Percentiles rank a stretch among this genome's conserved stretches.
phyloP scores from a whole-genome alignment of 208 protist species.

The Crithidia bombi region DNA sequence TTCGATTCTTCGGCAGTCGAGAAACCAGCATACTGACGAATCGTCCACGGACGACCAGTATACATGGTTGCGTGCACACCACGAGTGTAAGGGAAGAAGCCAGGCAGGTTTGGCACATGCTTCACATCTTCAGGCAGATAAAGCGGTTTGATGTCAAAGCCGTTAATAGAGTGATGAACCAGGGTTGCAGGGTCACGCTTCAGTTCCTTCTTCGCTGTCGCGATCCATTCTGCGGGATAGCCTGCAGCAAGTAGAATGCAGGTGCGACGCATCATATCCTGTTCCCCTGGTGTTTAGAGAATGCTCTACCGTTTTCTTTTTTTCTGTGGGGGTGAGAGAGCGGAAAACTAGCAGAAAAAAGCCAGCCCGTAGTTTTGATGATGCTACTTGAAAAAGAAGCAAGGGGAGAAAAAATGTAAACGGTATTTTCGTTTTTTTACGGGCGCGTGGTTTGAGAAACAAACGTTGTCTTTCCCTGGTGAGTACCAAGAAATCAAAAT shows the following conservation, averaged over 20 bases:
- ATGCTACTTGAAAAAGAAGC: not conserved
- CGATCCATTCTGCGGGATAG: slow-evolving; percentile 67
- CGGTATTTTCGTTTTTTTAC: not conserved
- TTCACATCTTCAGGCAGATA: slow-evolving; percentile 66
- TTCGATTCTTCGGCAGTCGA: slow-evolving; percentile 96
- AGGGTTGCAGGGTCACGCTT: slow-evolving; percentile 63
- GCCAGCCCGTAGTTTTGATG: slow-evolving; percentile 3
- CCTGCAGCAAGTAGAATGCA: slow-evolving; percentile 45
- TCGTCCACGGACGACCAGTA: slow-evolving; percentile 94
- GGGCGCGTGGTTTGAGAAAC: not conserved
- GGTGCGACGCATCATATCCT: slow-evolving; percentile 67
- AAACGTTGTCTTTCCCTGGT: no score
- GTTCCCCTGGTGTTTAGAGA: not conserved
- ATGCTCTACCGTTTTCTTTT: slow-evolving; percentile 9
- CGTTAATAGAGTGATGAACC: slow-evolving; percentile 63
- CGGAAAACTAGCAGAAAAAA: slow-evolving; percentile 4
- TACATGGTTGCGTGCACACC: slow-evolving; percentile 97
- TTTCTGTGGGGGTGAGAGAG: not conserved
- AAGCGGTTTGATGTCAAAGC: slow-evolving; percentile 90
- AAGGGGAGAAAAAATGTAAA: not conserved
- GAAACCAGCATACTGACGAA: slow-evolving; percentile 96
- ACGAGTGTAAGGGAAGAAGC: slow-evolving; percentile 92
- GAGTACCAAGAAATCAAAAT: no score
- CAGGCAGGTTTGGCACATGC: slow-evolving; percentile 52
- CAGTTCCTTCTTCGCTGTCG: slow-evolving; percentile 84